Evolutionary conservation across 2,329 filamentous ascomycete species (phyloP).

Genomic region (Diaporthe longicolla): DNA sequence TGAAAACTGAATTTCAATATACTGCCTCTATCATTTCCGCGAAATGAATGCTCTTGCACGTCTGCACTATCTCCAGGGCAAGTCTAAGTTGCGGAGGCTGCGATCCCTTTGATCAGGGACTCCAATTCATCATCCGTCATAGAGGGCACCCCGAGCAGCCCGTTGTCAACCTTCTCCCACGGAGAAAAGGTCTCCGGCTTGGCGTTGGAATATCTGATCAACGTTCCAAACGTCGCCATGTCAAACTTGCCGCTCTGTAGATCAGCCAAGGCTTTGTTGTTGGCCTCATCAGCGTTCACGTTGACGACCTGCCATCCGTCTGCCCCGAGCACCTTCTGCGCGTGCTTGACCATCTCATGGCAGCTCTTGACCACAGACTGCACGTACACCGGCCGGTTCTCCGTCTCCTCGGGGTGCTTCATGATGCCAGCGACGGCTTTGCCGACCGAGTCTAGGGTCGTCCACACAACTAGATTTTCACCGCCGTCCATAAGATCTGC

Average conservation of each 20-base stretch:
- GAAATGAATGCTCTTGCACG: too few species aligned
- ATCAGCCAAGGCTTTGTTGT: slow-evolving; percentile 42
- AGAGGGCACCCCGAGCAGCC: slow-evolving; percentile 43
- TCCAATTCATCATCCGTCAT: slow-evolving; percentile 21
- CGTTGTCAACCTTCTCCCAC: slow-evolving; percentile 45
- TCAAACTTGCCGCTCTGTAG: slow-evolving; percentile 44
- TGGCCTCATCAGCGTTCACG: slow-evolving; percentile 43
- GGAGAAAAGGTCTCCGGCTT: slow-evolving; percentile 41
- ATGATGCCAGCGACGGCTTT: slow-evolving; percentile 48
- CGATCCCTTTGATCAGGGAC: slow-evolving; percentile 1
- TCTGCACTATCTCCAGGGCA: too few species aligned
- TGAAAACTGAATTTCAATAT: too few species aligned
- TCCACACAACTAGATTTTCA: slow-evolving; percentile 45
- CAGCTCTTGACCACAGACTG: slow-evolving; percentile 45
- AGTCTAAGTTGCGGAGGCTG: background rate
- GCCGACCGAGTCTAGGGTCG: slow-evolving; percentile 48
- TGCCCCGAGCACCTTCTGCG: slow-evolving; percentile 43
- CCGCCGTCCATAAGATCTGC: slow-evolving; percentile 48
- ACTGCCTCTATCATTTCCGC: too few species aligned
- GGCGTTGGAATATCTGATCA: slow-evolving; percentile 44
- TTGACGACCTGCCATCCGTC: slow-evolving; percentile 44
- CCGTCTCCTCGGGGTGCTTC: slow-evolving; percentile 48
- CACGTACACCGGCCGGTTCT: slow-evolving; percentile 48
- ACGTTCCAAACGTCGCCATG: slow-evolving; percentile 41
- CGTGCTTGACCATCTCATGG: slow-evolving; percentile 45